Evolutionary conservation across 2,329 filamentous ascomycete species (phyloP).

Genomic region (Diplodia corticola): DNA sequence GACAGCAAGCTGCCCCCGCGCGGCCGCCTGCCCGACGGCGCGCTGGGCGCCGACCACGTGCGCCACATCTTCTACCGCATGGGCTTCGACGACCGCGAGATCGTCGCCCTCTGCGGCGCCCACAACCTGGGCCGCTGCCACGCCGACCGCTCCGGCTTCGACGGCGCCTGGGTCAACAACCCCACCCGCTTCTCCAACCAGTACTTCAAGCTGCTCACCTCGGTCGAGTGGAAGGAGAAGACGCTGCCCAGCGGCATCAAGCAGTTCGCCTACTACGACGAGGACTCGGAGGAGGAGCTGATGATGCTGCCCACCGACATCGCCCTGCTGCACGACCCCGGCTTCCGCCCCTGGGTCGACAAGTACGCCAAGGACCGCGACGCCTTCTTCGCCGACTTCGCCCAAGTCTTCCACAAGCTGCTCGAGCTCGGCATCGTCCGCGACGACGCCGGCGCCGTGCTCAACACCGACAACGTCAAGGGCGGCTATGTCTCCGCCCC

Average conservation of each 20-base stretch:
- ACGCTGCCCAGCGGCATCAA: constrained; percentile 53
- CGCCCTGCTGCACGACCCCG: constrained; percentile 55
- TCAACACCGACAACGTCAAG: constrained; percentile 58
- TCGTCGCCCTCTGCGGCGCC: constrained; percentile 58
- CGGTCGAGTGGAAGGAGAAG: constrained; percentile 57
- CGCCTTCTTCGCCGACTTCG: constrained; percentile 61
- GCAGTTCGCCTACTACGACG: constrained; percentile 62
- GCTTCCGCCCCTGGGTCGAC: constrained; percentile 59
- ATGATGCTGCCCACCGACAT: constrained; percentile 70
- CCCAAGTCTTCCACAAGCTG: constrained; percentile 60
- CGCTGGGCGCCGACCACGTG: constrained; percentile 57
- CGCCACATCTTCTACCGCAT: constrained; percentile 60
- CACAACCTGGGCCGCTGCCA: constrained; percentile 60
- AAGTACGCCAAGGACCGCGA: constrained; percentile 63
- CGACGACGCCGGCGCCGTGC: constrained; percentile 54
- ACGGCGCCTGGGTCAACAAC: constrained; percentile 61
- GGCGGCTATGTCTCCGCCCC: constrained; percentile 60
- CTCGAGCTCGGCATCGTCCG: constrained; percentile 61
- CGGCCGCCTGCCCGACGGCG: constrained; percentile 57
- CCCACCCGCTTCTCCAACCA: constrained; percentile 61
- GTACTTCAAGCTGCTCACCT: constrained; percentile 56
- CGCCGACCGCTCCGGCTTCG: constrained; percentile 56
- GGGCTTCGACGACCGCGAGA: constrained; percentile 62
- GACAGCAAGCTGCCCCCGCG: constrained; percentile 60
- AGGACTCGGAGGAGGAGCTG: constrained; percentile 57